Percentiles rank a stretch among this genome's conserved stretches.
Conservation (phyloP, 1,284 basidiomycete genomes). For the Paramarasmius palmivorus region DNA sequence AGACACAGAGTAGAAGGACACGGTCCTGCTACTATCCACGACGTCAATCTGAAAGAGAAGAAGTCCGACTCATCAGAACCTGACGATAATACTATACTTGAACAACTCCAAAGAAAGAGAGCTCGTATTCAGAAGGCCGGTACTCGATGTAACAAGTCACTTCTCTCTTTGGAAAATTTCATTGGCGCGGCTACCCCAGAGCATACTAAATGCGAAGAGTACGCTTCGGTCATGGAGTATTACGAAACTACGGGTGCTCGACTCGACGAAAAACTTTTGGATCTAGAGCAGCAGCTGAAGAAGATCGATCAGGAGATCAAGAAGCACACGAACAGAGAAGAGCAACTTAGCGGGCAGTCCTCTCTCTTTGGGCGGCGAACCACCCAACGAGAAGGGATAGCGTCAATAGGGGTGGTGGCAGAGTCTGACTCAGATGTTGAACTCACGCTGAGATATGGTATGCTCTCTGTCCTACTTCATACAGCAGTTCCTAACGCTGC, state of each 20-base stretch:
- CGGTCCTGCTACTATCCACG: constrained; percentile 21
- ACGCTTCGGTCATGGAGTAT: constrained; percentile 21
- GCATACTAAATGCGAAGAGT: constrained; percentile 20
- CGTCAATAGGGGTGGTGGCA: constrained; percentile 32
- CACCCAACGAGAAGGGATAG: constrained; percentile 23
- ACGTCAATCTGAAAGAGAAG: constrained; percentile 14
- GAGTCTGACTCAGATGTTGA: constrained; percentile 33
- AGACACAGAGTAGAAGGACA: constrained; percentile 20
- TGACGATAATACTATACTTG: constrained; percentile 8
- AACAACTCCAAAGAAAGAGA: constrained; percentile 21
- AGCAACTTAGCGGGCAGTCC: neutral
- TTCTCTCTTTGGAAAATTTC: constrained; percentile 21
- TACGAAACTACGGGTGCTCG: constrained; percentile 25
- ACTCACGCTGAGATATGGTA: constrained; percentile 36
- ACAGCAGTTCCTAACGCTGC: neutral
- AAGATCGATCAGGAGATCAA: constrained; percentile 4
- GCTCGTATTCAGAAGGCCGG: constrained; percentile 22
- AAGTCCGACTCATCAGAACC: neutral
- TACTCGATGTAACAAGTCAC: constrained; percentile 21
- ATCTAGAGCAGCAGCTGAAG: constrained; percentile 9
- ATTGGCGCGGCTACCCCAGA: constrained; percentile 20
- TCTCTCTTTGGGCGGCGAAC: neutral
- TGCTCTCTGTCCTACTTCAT: constrained; percentile 9
- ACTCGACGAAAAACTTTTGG: constrained; percentile 27
- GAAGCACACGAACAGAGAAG: neutral